A percentile compares a stretch with the other conserved stretches of the same genome.
Evolutionary conservation across 257 asterid genomes (phyloP).

Genomic region (Mitragyna speciosa): DNA sequence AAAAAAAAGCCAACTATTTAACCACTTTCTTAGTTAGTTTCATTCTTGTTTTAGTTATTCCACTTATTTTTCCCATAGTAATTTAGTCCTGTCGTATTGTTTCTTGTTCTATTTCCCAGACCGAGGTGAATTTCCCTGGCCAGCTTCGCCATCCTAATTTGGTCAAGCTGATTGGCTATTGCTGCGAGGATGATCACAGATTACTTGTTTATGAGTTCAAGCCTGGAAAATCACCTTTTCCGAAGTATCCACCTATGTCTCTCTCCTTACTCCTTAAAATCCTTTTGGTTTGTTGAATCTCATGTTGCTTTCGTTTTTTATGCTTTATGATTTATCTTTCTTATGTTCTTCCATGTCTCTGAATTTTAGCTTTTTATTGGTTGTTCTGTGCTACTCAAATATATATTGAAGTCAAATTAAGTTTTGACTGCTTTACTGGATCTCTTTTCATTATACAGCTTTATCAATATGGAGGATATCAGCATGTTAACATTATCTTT

Average conservation of each 20-base stretch:
- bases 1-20: too few relatives aligned
- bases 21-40: neutral
- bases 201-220: constrained; percentile 94
- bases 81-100: constrained; percentile 5
- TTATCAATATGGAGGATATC: neutral
- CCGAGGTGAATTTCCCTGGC: constrained; percentile 96
- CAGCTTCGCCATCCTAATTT: constrained; percentile 96
- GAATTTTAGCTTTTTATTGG: neutral
- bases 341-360: neutral
- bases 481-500: neutral
- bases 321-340: neutral
- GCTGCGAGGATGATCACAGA: constrained; percentile 99
- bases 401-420: too few relatives aligned
- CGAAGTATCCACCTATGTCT: constrained; percentile 64
- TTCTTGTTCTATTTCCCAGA: constrained; percentile 39
- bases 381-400: neutral
- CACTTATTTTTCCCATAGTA: neutral
- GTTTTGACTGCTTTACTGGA: neutral
- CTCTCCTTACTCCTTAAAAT: constrained; percentile 27
- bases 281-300: constrained; percentile 14
- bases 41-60: neutral
- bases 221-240: constrained; percentile 97
- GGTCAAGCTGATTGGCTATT: constrained; percentile 93
- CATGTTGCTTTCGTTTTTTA: too few relatives aligned
- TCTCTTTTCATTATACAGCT: neutral